Conservation (phyloP, 305 asterid genomes). For the Ilex paraguariensis region DNA sequence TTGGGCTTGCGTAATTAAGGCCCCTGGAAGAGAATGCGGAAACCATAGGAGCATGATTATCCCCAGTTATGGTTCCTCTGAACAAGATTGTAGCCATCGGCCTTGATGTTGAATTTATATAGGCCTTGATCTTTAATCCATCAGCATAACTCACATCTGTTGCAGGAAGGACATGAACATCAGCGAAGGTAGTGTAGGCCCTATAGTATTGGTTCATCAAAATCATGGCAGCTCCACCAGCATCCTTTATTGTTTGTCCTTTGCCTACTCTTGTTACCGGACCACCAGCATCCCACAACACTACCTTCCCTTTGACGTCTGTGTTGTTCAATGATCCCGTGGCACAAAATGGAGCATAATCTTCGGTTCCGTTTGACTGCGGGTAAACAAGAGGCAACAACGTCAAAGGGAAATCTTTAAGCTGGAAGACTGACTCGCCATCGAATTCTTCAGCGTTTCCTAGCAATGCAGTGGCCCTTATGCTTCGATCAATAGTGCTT, state of each 20-base stretch:
- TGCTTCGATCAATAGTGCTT: constrained; percentile 8
- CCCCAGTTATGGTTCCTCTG: constrained; percentile 5
- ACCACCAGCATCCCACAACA: constrained; percentile 1
- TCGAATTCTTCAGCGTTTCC: constrained; percentile 1
- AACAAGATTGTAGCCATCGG: background rate
- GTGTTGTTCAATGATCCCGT: constrained; percentile 1
- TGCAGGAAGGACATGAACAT: constrained; percentile 9
- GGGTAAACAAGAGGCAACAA: constrained; percentile 7
- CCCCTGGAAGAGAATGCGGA: constrained; percentile 9
- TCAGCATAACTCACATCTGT: constrained; percentile 3
- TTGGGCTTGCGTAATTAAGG: constrained; percentile 4
- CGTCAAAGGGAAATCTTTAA: background rate
- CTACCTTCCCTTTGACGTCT: constrained; percentile 2
- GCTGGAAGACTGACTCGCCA: constrained; percentile 4
- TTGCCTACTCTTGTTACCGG: background rate
- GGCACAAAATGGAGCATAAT: background rate
- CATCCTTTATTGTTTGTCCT: constrained; percentile 7
- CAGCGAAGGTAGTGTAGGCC: background rate
- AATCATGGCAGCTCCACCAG: constrained; percentile 8
- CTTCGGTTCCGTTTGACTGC: background rate
- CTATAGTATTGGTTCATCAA: background rate
- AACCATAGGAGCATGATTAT: background rate
- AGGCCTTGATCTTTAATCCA: background rate
- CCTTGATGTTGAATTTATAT: background rate
- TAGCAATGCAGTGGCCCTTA: background rate